A percentile compares a stretch with the other conserved stretches of the same genome.
phyloP scores from a whole-genome alignment of 2,329 filamentous ascomycete genomes.

The Colletotrichum kahawae region DNA sequence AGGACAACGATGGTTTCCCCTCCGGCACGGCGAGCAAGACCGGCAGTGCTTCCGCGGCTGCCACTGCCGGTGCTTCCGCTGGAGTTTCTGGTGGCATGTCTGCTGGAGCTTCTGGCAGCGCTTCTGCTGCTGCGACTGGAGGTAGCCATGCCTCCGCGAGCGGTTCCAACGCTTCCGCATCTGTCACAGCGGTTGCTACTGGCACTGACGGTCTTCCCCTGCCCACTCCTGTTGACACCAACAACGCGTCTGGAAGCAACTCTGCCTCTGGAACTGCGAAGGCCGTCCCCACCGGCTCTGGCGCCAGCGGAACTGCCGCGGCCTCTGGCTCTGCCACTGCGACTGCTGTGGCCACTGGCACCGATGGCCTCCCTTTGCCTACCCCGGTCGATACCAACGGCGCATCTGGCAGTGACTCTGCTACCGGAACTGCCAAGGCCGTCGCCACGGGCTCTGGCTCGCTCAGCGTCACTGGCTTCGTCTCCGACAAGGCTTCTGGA shows the following conservation, averaged over 20 bases:
- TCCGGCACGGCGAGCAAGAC: not conserved
- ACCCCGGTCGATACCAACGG: not conserved
- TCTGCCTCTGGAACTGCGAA: not conserved
- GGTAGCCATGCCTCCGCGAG: conserved; percentile 11
- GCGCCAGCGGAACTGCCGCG: not conserved
- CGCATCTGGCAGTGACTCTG: not conserved
- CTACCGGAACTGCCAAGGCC: not conserved
- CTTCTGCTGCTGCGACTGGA: conserved; percentile 14
- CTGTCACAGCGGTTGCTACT: not conserved
- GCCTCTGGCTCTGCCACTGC: not conserved
- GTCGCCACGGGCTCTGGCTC: not conserved
- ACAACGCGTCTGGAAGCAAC: not conserved
- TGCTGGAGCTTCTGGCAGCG: conserved; percentile 12
- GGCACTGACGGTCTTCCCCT: not conserved
- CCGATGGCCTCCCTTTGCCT: not conserved
- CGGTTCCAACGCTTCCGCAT: conserved; percentile 7
- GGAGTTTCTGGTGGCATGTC: conserved; percentile 1
- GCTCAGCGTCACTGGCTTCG: not conserved
- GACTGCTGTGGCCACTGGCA: not conserved
- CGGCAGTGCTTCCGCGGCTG: not conserved
- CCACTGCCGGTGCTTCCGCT: conserved; percentile 4
- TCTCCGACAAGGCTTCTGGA: conserved; percentile 2
- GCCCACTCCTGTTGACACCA: not conserved
- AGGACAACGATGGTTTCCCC: conserved; percentile 13
- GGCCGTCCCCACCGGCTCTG: not conserved